These are phyloP conservation scores for Acer campestre DNA, from an alignment of 345 rosid species.

Conservation along the genomic window DNA sequence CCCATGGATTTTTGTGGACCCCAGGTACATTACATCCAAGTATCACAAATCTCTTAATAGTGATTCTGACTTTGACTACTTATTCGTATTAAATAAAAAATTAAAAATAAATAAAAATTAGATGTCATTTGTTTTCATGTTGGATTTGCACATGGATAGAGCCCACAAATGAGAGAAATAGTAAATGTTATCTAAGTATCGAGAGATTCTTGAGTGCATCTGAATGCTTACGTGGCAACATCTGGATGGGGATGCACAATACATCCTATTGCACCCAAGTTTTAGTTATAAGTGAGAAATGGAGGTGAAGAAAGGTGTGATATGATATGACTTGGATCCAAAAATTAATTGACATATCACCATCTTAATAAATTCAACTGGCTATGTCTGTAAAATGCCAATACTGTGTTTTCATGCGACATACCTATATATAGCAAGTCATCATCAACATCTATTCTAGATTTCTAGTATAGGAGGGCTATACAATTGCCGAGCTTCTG, in stretches of 20 bases:
- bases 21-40: conserved; percentile 25
- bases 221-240: too few species aligned
- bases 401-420: background rate
- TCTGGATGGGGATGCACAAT: too few species aligned
- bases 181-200: background rate
- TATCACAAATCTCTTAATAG: conserved; percentile 19
- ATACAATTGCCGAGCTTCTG: background rate
- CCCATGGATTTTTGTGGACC: conserved; percentile 38
- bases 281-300: background rate
- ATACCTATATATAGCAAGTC: background rate
- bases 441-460: background rate
- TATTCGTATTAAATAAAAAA: background rate
- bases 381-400: background rate
- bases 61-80: conserved; percentile 24
- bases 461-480: background rate
- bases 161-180: conserved; percentile 25
- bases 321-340: background rate
- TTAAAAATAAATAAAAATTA: background rate
- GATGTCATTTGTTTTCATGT: conserved; percentile 16
- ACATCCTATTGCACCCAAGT: too few species aligned
- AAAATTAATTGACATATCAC: background rate
- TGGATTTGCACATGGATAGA: conserved; percentile 48
- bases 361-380: background rate
- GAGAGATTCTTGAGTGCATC: too few species aligned
- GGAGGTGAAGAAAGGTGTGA: background rate